These are phyloP conservation scores for Trypanosoma congolense DNA, from an alignment of 208 protist genomes.

Conservation along the genomic window DNA sequence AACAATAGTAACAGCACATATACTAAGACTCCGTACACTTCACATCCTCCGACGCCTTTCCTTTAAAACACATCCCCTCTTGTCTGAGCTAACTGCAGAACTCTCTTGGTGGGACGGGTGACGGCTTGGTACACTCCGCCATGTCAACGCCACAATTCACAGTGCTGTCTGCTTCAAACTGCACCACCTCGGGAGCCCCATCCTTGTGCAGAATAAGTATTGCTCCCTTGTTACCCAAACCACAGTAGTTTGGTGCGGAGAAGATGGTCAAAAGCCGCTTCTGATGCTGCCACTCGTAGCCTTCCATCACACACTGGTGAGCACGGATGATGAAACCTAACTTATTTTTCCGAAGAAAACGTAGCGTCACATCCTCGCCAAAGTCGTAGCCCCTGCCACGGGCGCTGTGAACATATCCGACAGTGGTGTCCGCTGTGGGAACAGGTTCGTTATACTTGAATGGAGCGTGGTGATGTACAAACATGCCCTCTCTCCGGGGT, in stretches of 20 bases:
- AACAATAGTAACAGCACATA: too few relatives aligned
- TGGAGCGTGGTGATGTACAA: not conserved
- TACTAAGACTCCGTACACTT: too few relatives aligned
- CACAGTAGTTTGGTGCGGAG: constrained; percentile 99
- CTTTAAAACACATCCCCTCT: too few relatives aligned
- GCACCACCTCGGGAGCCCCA: constrained; percentile 43
- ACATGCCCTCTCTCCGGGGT: not conserved
- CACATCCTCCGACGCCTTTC: too few relatives aligned
- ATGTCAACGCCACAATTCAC: constrained; percentile 7
- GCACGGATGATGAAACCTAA: constrained; percentile 98
- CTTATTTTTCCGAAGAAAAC: constrained; percentile 96
- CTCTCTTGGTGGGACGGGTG: constrained; percentile 29
- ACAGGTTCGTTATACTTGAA: constrained; percentile 12
- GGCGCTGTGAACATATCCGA: constrained; percentile 96
- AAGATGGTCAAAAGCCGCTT: constrained; percentile 98
- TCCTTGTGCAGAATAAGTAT: constrained; percentile 77
- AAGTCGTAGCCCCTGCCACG: constrained; percentile 98
- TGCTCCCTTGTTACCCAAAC: constrained; percentile 98
- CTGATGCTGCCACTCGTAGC: constrained; percentile 98
- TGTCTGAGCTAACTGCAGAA: constrained; percentile 8
- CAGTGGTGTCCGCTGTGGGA: constrained; percentile 29
- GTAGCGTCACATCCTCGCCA: constrained; percentile 94
- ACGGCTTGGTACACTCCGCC: constrained; percentile 6
- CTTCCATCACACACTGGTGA: constrained; percentile 97
- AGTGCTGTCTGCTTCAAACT: constrained; percentile 47